Base-by-base conservation (phyloP, 2,329 filamentous ascomycete species). In the Fusarium keratoplasticum region DNA sequence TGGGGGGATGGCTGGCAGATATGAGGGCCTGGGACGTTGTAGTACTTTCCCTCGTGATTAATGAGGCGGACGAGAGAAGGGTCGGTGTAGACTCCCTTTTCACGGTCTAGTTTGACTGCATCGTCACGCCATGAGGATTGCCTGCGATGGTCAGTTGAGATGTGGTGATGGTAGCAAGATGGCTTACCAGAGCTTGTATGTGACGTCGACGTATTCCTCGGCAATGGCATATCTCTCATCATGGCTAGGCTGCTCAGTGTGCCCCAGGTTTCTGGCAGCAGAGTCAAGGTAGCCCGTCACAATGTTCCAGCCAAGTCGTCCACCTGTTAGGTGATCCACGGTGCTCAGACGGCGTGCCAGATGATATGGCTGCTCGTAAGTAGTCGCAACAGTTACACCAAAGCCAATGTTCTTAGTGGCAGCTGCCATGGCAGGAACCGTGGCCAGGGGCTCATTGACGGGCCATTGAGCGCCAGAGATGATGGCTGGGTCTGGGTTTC, bases 261-360 rank as follows among this genome's bases (percentile, higher is more conserved):
- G 86, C 0, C 90, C 89, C 38, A 93, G 82, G 72, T 93, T 93
- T 2, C 88, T 84, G 0, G 91, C 91, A 1, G 92, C 91, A 2
- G 88, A 91, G 75, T 93, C 90, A 2, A 93, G 86, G 73, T 93
- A 93, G 27, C 90, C 89, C 0, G 92, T 93, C 1, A 93, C 92
- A 59, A 94, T 89, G 82, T 83, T 83, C 81, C 81, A 83, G 11
- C 78, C 82, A 3, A 83, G 80, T 57, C 91, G 84, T n/a, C 91
- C 91, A 57, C 89, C 88, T 1, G 90, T 90, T 11, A 93, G 81
- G 78, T 93, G 92, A 76, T 94, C 92, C 0, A 93, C 84, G 0
- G 91, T 93, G 5, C 88, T 90, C 13, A 93, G 81, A n/a, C 91
- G 83, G 20, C 91, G 82, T 0, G 92, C 91, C 16, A 93, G 83